Conservation (phyloP, 2,329 filamentous ascomycete species). For the Thielaviopsis musarum region DNA sequence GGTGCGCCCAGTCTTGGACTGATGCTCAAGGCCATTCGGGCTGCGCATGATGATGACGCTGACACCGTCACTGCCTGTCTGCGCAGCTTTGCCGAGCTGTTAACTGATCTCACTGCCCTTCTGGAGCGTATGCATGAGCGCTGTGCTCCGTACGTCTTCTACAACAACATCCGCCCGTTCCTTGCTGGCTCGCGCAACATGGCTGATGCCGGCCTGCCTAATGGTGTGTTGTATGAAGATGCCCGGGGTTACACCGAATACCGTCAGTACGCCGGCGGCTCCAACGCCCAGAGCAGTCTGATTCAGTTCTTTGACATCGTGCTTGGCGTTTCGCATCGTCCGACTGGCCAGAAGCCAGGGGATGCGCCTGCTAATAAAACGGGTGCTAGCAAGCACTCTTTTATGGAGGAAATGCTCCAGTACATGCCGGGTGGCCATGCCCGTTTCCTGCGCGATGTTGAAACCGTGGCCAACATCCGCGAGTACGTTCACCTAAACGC, state of each 20-base stretch:
- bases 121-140: conserved; percentile 86
- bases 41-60: conserved; percentile 54
- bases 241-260: conserved; percentile 52
- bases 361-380: conserved; percentile 19
- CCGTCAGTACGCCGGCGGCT: conserved; percentile 79
- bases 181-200: conserved; percentile 96
- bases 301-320: conserved; percentile 96
- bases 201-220: conserved; percentile 77
- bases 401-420: conserved; percentile 88
- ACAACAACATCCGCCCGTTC: conserved; percentile 89
- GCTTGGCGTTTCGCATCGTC: conserved; percentile 75
- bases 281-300: conserved; percentile 90
- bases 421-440: conserved; percentile 96
- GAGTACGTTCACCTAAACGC: conserved; percentile 50
- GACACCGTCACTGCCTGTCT: conserved; percentile 60
- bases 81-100: conserved; percentile 65
- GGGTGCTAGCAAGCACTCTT: conserved; percentile 54
- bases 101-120: conserved; percentile 68
- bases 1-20: conserved; percentile 74
- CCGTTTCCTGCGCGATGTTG: conserved; percentile 70
- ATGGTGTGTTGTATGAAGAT: conserved; percentile 76
- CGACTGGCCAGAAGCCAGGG: conserved; percentile 51
- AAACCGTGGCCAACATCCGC: conserved; percentile 69
- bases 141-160: conserved; percentile 89
- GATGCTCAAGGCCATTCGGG: conserved; percentile 75